Conservation (phyloP, 805 yeast genomes). For the Komagataella pseudopastoris region DNA sequence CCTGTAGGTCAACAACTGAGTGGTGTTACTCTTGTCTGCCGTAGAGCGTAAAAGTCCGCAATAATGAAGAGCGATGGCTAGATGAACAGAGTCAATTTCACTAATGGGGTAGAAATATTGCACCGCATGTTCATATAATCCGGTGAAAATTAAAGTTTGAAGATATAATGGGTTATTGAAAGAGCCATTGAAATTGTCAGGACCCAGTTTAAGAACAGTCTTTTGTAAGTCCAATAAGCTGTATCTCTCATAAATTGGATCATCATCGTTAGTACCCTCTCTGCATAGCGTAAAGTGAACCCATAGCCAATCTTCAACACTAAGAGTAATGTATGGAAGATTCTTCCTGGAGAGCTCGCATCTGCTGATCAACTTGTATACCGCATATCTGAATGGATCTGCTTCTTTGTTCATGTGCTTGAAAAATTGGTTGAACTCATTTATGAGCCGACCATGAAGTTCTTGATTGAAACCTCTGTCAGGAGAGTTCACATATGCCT, state of each 20-base stretch:
- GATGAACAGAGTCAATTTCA: slow-evolving; percentile 82
- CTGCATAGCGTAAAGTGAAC: slow-evolving; percentile 68
- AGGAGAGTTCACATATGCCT: slow-evolving; percentile 46
- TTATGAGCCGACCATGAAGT: slow-evolving; percentile 51
- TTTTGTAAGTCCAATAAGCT: slow-evolving; percentile 63
- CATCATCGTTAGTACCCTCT: slow-evolving; percentile 32
- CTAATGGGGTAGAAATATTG: slow-evolving; percentile 45
- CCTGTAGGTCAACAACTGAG: background rate
- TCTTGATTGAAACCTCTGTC: slow-evolving; percentile 50
- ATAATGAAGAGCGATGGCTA: slow-evolving; percentile 69
- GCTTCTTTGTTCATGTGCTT: slow-evolving; percentile 48
- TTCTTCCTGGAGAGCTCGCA: slow-evolving; percentile 59
- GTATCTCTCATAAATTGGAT: slow-evolving; percentile 57
- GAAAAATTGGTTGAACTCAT: slow-evolving; percentile 78
- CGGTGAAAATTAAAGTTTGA: slow-evolving; percentile 60
- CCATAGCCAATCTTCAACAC: slow-evolving; percentile 97
- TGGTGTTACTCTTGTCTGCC: background rate
- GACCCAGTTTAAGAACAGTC: slow-evolving; percentile 58
- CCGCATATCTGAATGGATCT: slow-evolving; percentile 85
- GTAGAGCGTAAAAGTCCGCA: slow-evolving; percentile 49
- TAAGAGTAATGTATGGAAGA: slow-evolving; percentile 53
- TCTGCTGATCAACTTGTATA: slow-evolving; percentile 86
- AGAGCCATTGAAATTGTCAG: slow-evolving; percentile 52
- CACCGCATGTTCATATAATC: slow-evolving; percentile 72
- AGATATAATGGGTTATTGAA: slow-evolving; percentile 58